Conservation (phyloP, 2,329 filamentous ascomycete species). For the Colletotrichum theobromicola region DNA sequence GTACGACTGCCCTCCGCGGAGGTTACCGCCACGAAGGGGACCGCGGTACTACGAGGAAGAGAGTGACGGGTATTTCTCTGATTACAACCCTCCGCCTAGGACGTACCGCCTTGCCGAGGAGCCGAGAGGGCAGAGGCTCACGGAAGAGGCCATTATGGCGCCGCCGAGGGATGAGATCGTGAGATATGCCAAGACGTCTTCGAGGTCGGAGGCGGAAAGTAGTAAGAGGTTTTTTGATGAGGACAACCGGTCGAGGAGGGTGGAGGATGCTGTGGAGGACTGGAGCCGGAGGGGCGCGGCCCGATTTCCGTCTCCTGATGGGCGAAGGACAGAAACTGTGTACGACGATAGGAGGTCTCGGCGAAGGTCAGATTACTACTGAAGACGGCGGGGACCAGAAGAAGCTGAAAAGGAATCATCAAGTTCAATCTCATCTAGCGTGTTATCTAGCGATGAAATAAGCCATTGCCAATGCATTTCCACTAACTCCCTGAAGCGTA, state of each 20-base stretch:
- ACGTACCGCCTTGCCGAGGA: neutral
- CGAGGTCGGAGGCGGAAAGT: neutral
- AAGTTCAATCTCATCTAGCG: neutral
- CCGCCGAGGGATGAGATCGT: constrained; percentile 7
- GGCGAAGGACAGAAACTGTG: neutral
- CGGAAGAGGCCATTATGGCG: neutral
- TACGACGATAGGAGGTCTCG: neutral
- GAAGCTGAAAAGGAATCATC: neutral
- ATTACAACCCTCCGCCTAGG: constrained; percentile 5
- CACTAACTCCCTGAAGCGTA: neutral
- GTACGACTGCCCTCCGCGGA: neutral
- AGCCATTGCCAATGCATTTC: neutral
- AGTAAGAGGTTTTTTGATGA: neutral
- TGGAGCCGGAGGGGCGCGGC: constrained; percentile 1
- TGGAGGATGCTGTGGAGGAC: constrained; percentile 7
- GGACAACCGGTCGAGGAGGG: neutral
- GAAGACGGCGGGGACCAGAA: neutral
- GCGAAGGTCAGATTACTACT: neutral
- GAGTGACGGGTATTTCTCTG: constrained; percentile 11
- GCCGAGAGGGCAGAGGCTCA: neutral
- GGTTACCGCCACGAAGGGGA: constrained; percentile 4
- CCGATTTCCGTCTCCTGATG: neutral
- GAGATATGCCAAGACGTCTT: neutral
- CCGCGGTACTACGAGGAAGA: constrained; percentile 11
- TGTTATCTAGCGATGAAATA: constrained; percentile 1